A percentile compares a stretch with the other conserved stretches of the same genome.
Evolutionary conservation across 2,329 filamentous ascomycete genomes (phyloP).

Genomic region (Ascocoryne sarcoides): DNA sequence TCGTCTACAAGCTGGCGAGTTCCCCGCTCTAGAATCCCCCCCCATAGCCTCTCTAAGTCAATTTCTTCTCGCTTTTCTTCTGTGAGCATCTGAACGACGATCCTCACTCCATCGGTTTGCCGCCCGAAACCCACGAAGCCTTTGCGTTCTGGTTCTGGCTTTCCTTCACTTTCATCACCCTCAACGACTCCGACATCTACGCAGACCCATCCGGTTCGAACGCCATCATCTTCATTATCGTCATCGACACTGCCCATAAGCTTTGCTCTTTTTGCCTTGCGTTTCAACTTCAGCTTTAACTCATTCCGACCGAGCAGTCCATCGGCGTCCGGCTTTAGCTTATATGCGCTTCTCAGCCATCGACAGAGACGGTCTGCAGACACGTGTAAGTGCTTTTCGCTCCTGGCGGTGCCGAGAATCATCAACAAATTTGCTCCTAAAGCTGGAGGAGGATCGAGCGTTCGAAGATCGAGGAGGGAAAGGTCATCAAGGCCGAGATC

Average conservation of each 20-base stretch:
- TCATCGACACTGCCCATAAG: constrained; percentile 63
- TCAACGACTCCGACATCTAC: constrained; percentile 74
- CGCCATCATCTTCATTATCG: constrained; percentile 66
- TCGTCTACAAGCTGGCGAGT: constrained; percentile 21
- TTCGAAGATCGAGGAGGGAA: constrained; percentile 70
- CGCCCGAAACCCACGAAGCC: constrained; percentile 72
- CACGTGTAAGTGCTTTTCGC: constrained; percentile 87
- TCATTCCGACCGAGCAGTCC: constrained; percentile 85
- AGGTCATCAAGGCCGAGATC: constrained; percentile 83
- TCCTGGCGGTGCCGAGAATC: constrained; percentile 84
- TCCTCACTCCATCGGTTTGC: constrained; percentile 43
- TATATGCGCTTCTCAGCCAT: constrained; percentile 68
- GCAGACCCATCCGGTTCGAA: constrained; percentile 92
- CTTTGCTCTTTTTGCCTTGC: constrained; percentile 74
- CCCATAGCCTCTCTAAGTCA: constrained; percentile 57
- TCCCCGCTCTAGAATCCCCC: constrained; percentile 23
- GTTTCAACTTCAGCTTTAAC: constrained; percentile 74
- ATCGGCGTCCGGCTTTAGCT: constrained; percentile 70
- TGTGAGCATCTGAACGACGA: constrained; percentile 65
- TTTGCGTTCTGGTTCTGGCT: constrained; percentile 37
- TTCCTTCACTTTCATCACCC: constrained; percentile 32
- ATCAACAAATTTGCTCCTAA: constrained; percentile 85
- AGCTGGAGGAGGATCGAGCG: constrained; percentile 76
- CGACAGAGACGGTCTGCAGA: constrained; percentile 83
- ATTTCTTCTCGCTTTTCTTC: constrained; percentile 60